Conservation (phyloP, 179 eudicot genomes). For the Spinacia oleracea region DNA sequence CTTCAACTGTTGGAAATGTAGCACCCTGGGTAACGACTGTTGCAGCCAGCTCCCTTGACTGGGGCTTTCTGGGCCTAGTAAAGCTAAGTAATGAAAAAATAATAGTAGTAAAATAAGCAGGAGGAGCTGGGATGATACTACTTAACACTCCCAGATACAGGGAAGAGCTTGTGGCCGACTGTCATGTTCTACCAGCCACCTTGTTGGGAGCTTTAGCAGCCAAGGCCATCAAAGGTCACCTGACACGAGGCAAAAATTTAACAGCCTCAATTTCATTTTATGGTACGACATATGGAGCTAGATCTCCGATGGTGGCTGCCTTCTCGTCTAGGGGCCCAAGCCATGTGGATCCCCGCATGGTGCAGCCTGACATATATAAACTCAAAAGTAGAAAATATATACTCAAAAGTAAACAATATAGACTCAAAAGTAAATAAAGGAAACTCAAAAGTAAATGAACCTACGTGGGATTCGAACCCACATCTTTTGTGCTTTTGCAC, state of each 20-base stretch:
- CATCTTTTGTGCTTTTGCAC: too few species aligned
- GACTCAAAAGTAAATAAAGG: too few species aligned
- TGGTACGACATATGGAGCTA: too few species aligned
- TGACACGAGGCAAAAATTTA: conserved; percentile 31
- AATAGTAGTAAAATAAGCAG: conserved; percentile 47
- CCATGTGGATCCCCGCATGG: too few species aligned
- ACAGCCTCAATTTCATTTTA: too few species aligned
- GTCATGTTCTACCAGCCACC: conserved; percentile 60
- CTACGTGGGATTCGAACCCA: too few species aligned
- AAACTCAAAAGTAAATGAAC: too few species aligned
- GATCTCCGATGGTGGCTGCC: too few species aligned
- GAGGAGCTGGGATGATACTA: conserved; percentile 66
- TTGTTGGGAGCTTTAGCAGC: conserved; percentile 49
- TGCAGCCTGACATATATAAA: too few species aligned
- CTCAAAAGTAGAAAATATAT: too few species aligned
- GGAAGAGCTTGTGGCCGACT: conserved; percentile 56
- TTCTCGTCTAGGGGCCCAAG: too few species aligned
- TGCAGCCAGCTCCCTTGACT: conserved; percentile 59
- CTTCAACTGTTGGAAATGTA: conserved; percentile 47
- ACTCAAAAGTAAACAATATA: too few species aligned
- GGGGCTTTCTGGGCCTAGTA: conserved; percentile 43
- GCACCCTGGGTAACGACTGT: conserved; percentile 73
- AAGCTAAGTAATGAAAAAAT: conserved; percentile 43
- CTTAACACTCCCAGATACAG: conserved; percentile 46
- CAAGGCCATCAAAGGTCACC: conserved; percentile 36